Percentiles rank a stretch among this genome's conserved stretches.
phyloP scores from a whole-genome alignment of 768 basidiomycete species.

The Tulasnella calospora region DNA sequence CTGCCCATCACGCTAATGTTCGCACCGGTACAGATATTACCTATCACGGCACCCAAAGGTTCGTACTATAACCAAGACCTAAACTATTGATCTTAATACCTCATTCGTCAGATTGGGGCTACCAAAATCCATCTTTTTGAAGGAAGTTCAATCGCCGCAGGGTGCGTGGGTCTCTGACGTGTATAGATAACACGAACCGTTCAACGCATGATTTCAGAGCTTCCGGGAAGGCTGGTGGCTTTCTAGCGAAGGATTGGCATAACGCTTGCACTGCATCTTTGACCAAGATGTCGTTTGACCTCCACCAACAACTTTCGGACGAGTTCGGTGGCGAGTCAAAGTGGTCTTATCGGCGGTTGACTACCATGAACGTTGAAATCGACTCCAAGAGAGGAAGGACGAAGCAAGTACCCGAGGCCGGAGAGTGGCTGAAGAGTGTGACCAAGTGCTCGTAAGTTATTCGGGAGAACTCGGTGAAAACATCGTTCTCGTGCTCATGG shows the following conservation, averaged over 20 bases:
- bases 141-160: slow-evolving; percentile 31
- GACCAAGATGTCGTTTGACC: slow-evolving; percentile 36
- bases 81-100: background rate
- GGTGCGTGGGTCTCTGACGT: slow-evolving; percentile 14
- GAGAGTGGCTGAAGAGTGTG: slow-evolving; percentile 27
- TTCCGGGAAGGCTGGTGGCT: slow-evolving; percentile 36
- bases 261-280: slow-evolving; percentile 34
- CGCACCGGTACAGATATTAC: slow-evolving; percentile 32
- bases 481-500: background rate
- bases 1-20: background rate
- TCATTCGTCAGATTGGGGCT: slow-evolving; percentile 15
- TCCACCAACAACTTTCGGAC: slow-evolving; percentile 38
- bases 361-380: slow-evolving; percentile 28
- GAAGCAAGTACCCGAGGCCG: slow-evolving; percentile 24
- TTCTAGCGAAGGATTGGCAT: slow-evolving; percentile 45
- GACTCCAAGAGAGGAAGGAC: background rate
- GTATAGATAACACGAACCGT: slow-evolving; percentile 28
- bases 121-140: slow-evolving; percentile 30
- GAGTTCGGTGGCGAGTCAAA: slow-evolving; percentile 35
- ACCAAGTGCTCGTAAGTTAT: slow-evolving; percentile 17
- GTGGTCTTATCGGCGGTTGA: slow-evolving; percentile 29
- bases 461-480: background rate
- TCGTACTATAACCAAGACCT: background rate
- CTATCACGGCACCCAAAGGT: slow-evolving; percentile 32
- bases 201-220: slow-evolving; percentile 35